These are phyloP conservation scores for Penicillium palitans DNA, from an alignment of 2,329 filamentous ascomycete species.

Conservation along the genomic window DNA sequence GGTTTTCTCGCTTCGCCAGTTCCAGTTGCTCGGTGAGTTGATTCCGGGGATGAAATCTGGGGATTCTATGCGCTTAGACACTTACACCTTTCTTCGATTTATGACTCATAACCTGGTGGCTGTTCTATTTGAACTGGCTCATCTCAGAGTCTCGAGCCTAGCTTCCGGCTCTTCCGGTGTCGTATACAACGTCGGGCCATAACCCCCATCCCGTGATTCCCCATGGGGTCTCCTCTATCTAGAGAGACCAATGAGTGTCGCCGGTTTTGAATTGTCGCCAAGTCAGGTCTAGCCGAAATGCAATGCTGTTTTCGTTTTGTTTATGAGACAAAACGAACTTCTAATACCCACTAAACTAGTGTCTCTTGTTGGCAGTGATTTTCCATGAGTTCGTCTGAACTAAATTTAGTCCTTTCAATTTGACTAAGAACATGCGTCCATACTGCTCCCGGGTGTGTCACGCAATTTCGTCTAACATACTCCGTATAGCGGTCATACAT, in stretches of 20 bases:
- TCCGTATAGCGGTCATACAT: not conserved
- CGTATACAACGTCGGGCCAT: not conserved
- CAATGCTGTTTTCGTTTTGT: not conserved
- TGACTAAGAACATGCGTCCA: not conserved
- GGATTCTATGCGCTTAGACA: not conserved
- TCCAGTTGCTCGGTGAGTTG: conserved; percentile 20
- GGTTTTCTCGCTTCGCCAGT: conserved; percentile 12
- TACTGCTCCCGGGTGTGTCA: not conserved
- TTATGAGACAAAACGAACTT: not conserved
- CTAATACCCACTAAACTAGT: not conserved
- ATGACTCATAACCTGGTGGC: not conserved
- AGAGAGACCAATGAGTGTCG: not conserved
- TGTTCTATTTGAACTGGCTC: not conserved
- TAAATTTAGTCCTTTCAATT: not conserved
- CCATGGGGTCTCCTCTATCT: not conserved
- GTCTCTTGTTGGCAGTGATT: not conserved
- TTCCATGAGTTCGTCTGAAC: not conserved
- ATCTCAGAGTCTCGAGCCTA: not conserved
- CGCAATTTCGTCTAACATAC: not conserved
- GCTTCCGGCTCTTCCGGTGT: not conserved
- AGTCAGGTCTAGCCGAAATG: not conserved
- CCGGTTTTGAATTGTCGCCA: not conserved
- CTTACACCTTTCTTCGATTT: not conserved
- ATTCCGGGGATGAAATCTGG: conserved; percentile 16
- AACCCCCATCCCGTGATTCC: not conserved